Conservation (phyloP, 2,329 filamentous ascomycete genomes). For the Verruconis gallopava region DNA sequence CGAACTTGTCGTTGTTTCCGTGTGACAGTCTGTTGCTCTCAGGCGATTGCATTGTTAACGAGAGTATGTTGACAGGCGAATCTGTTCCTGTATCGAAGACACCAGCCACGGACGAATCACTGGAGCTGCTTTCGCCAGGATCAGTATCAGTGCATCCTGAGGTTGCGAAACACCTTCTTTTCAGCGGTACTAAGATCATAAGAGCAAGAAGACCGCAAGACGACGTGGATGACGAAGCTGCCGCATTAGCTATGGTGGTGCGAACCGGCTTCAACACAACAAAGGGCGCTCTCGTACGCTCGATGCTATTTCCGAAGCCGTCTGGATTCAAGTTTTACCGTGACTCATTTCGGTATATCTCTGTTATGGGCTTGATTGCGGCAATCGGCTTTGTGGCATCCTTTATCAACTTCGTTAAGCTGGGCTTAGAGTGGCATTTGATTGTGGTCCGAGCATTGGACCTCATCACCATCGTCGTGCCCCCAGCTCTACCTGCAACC, state of each 20-base stretch:
- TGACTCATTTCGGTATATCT: constrained; percentile 95
- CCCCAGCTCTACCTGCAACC: constrained; percentile 85
- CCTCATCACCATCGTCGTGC: constrained; percentile 94
- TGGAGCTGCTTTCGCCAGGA: constrained; percentile 63
- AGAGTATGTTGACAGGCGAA: constrained; percentile 97
- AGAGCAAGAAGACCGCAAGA: constrained; percentile 65
- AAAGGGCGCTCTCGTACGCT: constrained; percentile 87
- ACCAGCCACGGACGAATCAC: constrained; percentile 66
- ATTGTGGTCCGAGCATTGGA: constrained; percentile 89
- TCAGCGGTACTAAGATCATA: constrained; percentile 90
- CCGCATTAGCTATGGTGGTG: constrained; percentile 81
- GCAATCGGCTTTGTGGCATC: constrained; percentile 79
- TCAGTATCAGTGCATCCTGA: constrained; percentile 74
- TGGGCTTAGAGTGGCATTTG: constrained; percentile 73
- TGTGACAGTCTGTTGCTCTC: constrained; percentile 84
- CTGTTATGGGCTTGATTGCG: constrained; percentile 85
- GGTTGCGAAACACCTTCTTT: constrained; percentile 79
- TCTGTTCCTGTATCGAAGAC: constrained; percentile 93
- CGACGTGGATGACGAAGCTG: constrained; percentile 60
- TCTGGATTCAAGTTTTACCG: constrained; percentile 98
- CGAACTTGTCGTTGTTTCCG: constrained; percentile 73
- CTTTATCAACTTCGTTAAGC: constrained; percentile 80
- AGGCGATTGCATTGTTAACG: constrained; percentile 96
- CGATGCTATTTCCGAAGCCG: constrained; percentile 97
- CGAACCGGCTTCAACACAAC: constrained; percentile 96